A percentile compares a stretch with the other conserved stretches of the same genome.
Conservation (phyloP, 495 filamentous ascomycete species). For the Hypoxylon intermedium region DNA sequence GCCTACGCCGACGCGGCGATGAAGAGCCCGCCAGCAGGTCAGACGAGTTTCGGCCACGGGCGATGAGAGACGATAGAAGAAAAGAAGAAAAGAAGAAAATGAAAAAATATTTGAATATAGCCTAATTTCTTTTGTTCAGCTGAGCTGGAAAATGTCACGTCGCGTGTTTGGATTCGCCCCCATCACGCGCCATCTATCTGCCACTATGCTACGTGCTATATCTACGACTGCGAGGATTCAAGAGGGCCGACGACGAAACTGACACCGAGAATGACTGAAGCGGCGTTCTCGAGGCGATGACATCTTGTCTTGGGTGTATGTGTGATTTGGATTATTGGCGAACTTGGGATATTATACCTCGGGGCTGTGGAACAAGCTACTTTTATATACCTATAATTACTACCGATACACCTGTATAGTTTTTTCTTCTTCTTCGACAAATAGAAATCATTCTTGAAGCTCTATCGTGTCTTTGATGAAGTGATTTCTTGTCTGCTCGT, state of each 20-base stretch:
- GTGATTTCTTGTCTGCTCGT: too few species aligned
- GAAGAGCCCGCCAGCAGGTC: slow-evolving; percentile 51
- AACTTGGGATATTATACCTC: slow-evolving; percentile 37
- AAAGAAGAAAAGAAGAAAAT: too few species aligned
- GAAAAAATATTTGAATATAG: slow-evolving; percentile 28
- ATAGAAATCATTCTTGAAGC: slow-evolving; percentile 11
- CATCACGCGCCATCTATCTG: slow-evolving; percentile 1
- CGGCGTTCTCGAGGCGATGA: slow-evolving; percentile 36
- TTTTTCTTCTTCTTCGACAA: slow-evolving; percentile 6
- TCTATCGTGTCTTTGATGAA: neutral
- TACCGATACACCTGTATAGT: slow-evolving; percentile 25
- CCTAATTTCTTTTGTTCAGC: slow-evolving; percentile 43
- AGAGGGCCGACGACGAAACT: slow-evolving; percentile 19
- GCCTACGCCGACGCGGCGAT: slow-evolving; percentile 58
- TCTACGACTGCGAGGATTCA: slow-evolving; percentile 15
- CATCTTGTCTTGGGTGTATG: slow-evolving; percentile 18
- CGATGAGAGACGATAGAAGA: slow-evolving; percentile 6
- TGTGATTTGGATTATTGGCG: slow-evolving; percentile 24
- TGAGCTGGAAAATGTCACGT: slow-evolving; percentile 36
- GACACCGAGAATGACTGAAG: slow-evolving; percentile 1
- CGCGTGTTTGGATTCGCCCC: slow-evolving; percentile 3
- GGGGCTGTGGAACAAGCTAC: slow-evolving; percentile 21
- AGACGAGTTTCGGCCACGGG: slow-evolving; percentile 48
- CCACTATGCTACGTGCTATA: slow-evolving; percentile 1
- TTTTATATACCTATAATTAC: slow-evolving; percentile 19